A percentile compares a stretch with the other conserved stretches of the same genome.
Conservation (phyloP, 352 stramenopile genomes). For the Globisporangium paroecandrum region DNA sequence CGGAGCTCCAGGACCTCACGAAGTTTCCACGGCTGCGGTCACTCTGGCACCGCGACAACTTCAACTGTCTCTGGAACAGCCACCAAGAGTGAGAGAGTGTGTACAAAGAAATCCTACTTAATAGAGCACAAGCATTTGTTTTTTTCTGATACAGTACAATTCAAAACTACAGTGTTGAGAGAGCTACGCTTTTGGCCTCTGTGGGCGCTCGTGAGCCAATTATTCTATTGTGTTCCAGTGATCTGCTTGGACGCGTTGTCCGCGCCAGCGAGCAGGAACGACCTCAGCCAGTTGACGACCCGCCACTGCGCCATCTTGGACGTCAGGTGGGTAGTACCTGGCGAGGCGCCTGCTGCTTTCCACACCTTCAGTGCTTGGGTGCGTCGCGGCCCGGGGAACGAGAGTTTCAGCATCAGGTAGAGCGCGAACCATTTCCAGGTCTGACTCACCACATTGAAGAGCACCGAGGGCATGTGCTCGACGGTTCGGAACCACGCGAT, state of each 20-base stretch:
- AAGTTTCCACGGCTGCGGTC: conserved; percentile 42
- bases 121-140: neutral
- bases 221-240: neutral
- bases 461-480: neutral
- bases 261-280: neutral
- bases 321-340: neutral
- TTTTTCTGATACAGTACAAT: too few relatives aligned
- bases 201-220: too few relatives aligned
- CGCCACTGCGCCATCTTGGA: neutral
- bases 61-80: conserved; percentile 64
- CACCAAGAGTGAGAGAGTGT: conserved; percentile 22
- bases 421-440: neutral
- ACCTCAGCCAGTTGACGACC: neutral
- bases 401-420: neutral
- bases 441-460: neutral
- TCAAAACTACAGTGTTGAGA: too few relatives aligned
- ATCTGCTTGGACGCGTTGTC: neutral
- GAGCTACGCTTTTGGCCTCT: too few relatives aligned
- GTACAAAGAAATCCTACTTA: neutral
- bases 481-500: neutral
- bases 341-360: neutral
- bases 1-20: conserved; percentile 31
- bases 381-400: neutral
- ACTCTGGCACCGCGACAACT: conserved; percentile 62
- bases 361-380: neutral